These are phyloP conservation scores for Ophiostoma novo-ulmi DNA, from an alignment of 2,329 filamentous ascomycete species.

Conservation along the genomic window DNA sequence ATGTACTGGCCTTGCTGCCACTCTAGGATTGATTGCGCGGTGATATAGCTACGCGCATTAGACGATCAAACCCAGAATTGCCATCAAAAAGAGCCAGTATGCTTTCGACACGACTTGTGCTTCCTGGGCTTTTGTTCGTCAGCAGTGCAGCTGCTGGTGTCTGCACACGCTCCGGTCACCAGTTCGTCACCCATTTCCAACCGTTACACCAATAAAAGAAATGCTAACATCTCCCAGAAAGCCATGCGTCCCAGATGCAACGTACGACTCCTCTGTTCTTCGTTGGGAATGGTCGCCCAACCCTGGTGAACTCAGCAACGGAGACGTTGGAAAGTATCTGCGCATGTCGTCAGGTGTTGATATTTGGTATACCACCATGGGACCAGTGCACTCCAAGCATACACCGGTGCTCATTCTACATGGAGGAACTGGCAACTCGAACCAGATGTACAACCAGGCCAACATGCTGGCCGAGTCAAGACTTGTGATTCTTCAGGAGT, in stretches of 20 bases:
- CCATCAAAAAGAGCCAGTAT: neutral
- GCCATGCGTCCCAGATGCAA: slow-evolving; percentile 1
- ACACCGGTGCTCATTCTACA: slow-evolving; percentile 13
- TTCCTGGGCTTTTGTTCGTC: neutral
- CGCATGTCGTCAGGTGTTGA: slow-evolving; percentile 11
- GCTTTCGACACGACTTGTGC: neutral
- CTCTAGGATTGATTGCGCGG: too few relatives aligned
- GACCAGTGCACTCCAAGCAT: slow-evolving; percentile 9
- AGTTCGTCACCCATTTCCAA: neutral
- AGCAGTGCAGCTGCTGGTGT: neutral
- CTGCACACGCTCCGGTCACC: neutral
- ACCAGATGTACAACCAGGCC: slow-evolving; percentile 13
- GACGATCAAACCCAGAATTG: neutral
- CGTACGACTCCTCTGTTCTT: slow-evolving; percentile 10
- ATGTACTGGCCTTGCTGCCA: neutral
- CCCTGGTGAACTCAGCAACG: neutral
- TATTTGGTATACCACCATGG: slow-evolving; percentile 16
- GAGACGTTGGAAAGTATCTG: slow-evolving; percentile 13
- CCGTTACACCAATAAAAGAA: neutral
- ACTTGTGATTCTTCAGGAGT: slow-evolving; percentile 16
- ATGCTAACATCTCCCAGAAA: neutral
- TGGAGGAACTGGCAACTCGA: slow-evolving; percentile 12
- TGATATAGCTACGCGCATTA: neutral
- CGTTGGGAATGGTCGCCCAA: slow-evolving; percentile 14
- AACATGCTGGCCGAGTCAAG: slow-evolving; percentile 15